Base-by-base conservation (phyloP, 225 moss, liverwort and hornwort genomes). In the Pseudisothecium myosuroides region DNA sequence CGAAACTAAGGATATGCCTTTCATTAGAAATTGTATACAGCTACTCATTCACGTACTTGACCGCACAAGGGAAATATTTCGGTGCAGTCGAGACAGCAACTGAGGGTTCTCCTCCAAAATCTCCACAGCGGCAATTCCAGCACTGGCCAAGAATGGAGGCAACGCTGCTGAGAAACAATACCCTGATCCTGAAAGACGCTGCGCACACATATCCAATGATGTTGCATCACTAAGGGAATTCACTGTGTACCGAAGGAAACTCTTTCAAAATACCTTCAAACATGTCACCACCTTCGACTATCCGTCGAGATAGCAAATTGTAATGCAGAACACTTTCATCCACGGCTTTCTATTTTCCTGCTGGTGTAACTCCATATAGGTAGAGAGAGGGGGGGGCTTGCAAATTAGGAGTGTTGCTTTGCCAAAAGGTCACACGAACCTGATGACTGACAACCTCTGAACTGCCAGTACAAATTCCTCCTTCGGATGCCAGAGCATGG, bases 401-500 rank as follows among this genome's bases (percentile, higher is more conserved):
- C 62, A 87, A 59, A 82, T 68, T 55, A 72, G 63, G 85, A 36
- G 87, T 41, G 63, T 56, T 83, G 39, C 43, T 64, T 83, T 81
- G 37, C 63, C 62, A 54, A 66, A 82, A 89, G 84, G 82, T 55
- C 65, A 67, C 68, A 92, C 93, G 89, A 72, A 98, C 98, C 98
- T 98, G 99, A 93, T 99, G 99, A 91, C 96, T 96, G 62, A 99
- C 99, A 85, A 97, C 97, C 90, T 95, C 96, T 54, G 93, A 90
- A 91, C 95, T 97, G 45, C 99, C 99, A 9, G 97, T 96, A 83
- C 99, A 99, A 81, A 99, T 97, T 81, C 99, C 99, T 89, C 99
- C 99, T 75, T 95, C 96, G 29, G 99, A 99, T n/a, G 95, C 96
- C 87, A 99, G 86, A 82, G 97, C 91, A 91, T 99, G 93, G 61